phyloP scores from a whole-genome alignment of 345 rosid genomes.

The Firmiana major region DNA sequence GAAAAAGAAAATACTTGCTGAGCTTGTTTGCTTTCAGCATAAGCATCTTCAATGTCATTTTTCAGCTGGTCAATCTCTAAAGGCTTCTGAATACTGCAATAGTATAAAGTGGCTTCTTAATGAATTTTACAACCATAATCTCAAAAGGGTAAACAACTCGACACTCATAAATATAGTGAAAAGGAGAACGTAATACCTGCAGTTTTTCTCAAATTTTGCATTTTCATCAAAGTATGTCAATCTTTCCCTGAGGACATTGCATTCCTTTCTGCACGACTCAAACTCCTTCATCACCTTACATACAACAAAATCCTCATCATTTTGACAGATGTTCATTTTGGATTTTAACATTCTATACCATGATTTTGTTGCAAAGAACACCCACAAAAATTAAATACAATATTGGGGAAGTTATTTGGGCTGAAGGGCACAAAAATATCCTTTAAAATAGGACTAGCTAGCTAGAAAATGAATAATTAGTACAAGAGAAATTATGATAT shows the following conservation, averaged over 20 bases:
- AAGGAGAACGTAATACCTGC: constrained; percentile 42
- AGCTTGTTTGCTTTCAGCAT: constrained; percentile 32
- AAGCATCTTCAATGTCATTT: constrained; percentile 35
- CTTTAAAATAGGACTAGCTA: background rate
- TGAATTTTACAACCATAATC: background rate
- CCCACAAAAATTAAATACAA: background rate
- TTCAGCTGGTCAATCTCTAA: constrained; percentile 52
- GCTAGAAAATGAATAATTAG: background rate
- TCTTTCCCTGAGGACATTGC: constrained; percentile 41
- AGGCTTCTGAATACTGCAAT: constrained; percentile 50
- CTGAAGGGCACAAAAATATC: background rate
- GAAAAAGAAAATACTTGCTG: constrained; percentile 41
- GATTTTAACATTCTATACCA: background rate
- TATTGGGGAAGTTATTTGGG: background rate
- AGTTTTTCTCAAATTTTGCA: constrained; percentile 37
- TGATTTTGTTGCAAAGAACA: background rate
- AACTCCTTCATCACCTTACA: constrained; percentile 56
- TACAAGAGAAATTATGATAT: background rate
- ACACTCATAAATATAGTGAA: background rate
- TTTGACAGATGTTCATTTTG: background rate
- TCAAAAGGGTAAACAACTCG: background rate
- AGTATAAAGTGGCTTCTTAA: background rate
- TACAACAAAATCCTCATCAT: constrained; percentile 7
- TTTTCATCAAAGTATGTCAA: constrained; percentile 41
- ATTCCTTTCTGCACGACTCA: constrained; percentile 53